phyloP scores from a whole-genome alignment of 257 asterid genomes.

The Scutellaria minor region DNA sequence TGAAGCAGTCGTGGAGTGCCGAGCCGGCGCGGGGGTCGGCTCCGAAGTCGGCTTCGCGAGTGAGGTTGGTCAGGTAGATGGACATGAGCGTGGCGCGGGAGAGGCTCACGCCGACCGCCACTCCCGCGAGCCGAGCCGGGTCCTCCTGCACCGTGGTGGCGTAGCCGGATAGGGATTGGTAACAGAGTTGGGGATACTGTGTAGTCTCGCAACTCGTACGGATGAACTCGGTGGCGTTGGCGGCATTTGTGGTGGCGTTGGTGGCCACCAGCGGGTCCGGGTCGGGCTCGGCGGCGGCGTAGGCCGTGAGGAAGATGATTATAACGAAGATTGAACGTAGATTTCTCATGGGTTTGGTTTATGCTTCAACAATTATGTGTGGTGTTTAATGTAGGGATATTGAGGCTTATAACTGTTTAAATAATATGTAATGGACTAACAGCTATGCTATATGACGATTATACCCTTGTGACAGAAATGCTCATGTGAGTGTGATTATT shows the following conservation, averaged over 20 bases:
- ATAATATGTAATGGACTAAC: slow-evolving; percentile 24
- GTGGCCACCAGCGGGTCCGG: slow-evolving; percentile 6
- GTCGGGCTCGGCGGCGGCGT: slow-evolving; percentile 36
- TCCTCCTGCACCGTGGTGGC: slow-evolving; percentile 55
- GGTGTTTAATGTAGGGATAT: slow-evolving; percentile 1
- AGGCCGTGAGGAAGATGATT: slow-evolving; percentile 37
- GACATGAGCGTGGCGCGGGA: slow-evolving; percentile 46
- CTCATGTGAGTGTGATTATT: slow-evolving; percentile 35
- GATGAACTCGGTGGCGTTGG: slow-evolving; percentile 58
- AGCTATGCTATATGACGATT: slow-evolving; percentile 28
- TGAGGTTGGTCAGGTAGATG: slow-evolving; percentile 53
- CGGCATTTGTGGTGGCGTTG: background rate
- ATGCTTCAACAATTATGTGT: background rate
- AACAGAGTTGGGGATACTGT: slow-evolving; percentile 66
- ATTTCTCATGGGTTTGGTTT: slow-evolving; percentile 39
- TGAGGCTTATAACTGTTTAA: slow-evolving; percentile 2
- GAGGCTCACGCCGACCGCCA: slow-evolving; percentile 72
- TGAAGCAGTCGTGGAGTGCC: slow-evolving; percentile 76
- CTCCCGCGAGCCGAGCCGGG: slow-evolving; percentile 65
- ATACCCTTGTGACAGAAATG: slow-evolving; percentile 33
- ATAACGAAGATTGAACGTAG: slow-evolving; percentile 31
- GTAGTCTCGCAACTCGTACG: slow-evolving; percentile 68
- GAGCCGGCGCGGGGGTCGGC: slow-evolving; percentile 56
- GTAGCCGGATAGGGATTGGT: slow-evolving; percentile 59
- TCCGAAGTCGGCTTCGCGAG: slow-evolving; percentile 56